phyloP scores from a whole-genome alignment of 352 stramenopile species.

The Phytophthora kernoviae region DNA sequence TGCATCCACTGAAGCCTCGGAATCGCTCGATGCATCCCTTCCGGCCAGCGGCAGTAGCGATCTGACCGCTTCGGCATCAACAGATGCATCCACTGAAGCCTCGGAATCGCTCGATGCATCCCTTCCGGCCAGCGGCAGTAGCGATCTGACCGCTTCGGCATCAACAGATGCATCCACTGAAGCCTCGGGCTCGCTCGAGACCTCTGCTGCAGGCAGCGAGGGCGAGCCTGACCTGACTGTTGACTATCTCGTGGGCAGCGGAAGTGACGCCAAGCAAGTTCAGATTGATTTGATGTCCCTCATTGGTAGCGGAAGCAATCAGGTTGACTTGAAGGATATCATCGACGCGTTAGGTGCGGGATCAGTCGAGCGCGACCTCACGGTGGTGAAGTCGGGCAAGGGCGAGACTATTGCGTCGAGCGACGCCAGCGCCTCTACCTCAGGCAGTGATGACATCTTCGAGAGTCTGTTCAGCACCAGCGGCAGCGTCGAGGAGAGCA shows the following conservation, averaged over 20 bases:
- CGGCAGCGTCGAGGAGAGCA: no score
- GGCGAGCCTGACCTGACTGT: constrained; percentile 27
- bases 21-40: no score
- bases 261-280: constrained; percentile 15
- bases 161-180: no score
- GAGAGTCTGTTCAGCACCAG: no score
- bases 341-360: constrained; percentile 20
- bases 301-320: constrained; percentile 29
- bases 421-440: constrained; percentile 16
- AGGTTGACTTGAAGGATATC: constrained; percentile 25
- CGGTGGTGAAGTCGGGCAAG: neutral
- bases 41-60: no score
- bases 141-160: no score
- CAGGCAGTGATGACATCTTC: constrained; percentile 6
- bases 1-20: no score
- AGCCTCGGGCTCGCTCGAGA: no score
- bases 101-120: no score
- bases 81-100: no score
- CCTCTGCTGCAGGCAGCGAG: constrained; percentile 3
- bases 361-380: neutral
- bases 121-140: no score
- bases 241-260: constrained; percentile 28
- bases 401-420: neutral
- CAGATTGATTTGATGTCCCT: constrained; percentile 27
- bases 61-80: no score